A percentile compares a stretch with the other conserved stretches of the same genome.
phyloP scores from a whole-genome alignment of 192 early-diverging fungal species.

The Coemansia sp. region DNA sequence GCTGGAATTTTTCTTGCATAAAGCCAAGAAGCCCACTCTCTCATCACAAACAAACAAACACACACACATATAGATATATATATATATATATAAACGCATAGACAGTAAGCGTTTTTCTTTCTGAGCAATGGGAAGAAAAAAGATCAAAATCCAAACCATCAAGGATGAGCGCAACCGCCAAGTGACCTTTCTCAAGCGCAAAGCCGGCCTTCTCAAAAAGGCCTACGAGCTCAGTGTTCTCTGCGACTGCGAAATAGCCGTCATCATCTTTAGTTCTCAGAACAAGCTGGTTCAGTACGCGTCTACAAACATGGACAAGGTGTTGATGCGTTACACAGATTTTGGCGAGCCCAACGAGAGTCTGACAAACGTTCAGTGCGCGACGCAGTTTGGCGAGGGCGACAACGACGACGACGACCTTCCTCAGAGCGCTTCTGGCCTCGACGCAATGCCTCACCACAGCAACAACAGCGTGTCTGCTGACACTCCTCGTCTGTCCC shows the following conservation, averaged over 20 bases:
- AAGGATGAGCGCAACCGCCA: constrained; percentile 88
- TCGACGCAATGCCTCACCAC: constrained; percentile 6
- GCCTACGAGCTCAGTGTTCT: constrained; percentile 92
- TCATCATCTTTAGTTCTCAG: constrained; percentile 92
- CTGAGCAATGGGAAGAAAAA: constrained; percentile 82
- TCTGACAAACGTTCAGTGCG: constrained; percentile 60
- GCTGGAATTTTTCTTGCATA: too few species aligned
- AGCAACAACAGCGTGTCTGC: constrained; percentile 4
- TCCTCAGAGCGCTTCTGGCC: constrained; percentile 22
- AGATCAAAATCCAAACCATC: constrained; percentile 91
- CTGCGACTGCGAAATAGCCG: constrained; percentile 92
- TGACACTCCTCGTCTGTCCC: constrained; percentile 13
- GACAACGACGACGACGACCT: constrained; percentile 34
- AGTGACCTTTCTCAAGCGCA: constrained; percentile 94
- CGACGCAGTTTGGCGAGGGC: constrained; percentile 35
- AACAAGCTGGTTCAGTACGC: constrained; percentile 94
- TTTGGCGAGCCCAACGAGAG: constrained; percentile 57
- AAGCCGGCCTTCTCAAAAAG: constrained; percentile 95
- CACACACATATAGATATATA: not conserved
- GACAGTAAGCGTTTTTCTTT: not conserved
- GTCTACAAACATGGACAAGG: constrained; percentile 90
- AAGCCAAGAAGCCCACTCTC: too few species aligned
- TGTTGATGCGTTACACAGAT: constrained; percentile 85
- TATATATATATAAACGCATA: too few species aligned
- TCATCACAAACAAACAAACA: not conserved